Percentiles rank a stretch among this genome's conserved stretches.
Conservation (phyloP, 2,329 filamentous ascomycete genomes). For the Coleophoma cylindrospora region DNA sequence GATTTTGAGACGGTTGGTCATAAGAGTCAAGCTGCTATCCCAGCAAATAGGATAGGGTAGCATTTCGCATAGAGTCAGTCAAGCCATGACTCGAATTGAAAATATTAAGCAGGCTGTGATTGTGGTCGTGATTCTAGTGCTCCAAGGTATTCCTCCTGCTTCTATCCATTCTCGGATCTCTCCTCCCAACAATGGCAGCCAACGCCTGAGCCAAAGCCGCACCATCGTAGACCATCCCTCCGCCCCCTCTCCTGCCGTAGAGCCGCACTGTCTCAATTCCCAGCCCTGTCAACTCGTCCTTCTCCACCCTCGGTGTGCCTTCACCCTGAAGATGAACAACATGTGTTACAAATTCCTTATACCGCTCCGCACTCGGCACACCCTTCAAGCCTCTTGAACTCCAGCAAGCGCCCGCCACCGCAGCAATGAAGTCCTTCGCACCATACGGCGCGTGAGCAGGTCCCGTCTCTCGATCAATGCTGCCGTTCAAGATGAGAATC, state of each 20-base stretch:
- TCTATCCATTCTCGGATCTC: conserved; percentile 44
- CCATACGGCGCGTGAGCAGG: conserved; percentile 55
- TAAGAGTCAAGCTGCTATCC: no score
- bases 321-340: conserved; percentile 73
- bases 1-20: no score
- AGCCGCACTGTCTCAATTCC: conserved; percentile 76
- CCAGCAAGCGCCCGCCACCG: conserved; percentile 66
- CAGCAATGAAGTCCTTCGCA: conserved; percentile 75
- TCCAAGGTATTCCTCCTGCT: conserved; percentile 55
- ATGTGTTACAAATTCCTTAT: conserved; percentile 73
- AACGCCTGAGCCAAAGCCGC: conserved; percentile 69
- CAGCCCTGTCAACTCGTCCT: conserved; percentile 51
- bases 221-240: conserved; percentile 67
- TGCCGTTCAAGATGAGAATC: conserved; percentile 72
- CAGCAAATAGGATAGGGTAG: neutral
- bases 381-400: conserved; percentile 10
- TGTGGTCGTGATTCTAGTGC: neutral
- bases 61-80: no score
- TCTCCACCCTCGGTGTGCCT: conserved; percentile 66
- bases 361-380: conserved; percentile 37
- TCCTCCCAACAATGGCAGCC: conserved; percentile 68
- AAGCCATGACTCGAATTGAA: no score
- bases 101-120: no score
- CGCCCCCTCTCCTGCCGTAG: conserved; percentile 61
- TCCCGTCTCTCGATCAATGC: conserved; percentile 80